Conservation (phyloP, 805 yeast species). For the Candida pini region DNA sequence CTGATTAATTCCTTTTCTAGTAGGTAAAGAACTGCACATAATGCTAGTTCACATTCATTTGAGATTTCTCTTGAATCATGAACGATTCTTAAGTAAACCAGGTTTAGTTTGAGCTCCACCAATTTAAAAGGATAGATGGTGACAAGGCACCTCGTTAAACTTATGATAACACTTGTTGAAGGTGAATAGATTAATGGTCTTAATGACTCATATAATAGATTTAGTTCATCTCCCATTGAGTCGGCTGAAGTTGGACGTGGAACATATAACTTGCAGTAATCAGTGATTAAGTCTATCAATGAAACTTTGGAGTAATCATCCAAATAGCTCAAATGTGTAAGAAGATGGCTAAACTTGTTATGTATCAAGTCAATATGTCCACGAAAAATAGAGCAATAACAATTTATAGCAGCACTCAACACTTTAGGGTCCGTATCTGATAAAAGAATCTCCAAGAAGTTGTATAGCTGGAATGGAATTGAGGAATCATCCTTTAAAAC, state of each 20-base stretch:
- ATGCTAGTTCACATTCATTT: constrained; percentile 6
- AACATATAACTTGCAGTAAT: constrained; percentile 59
- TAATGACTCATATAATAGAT: constrained; percentile 45
- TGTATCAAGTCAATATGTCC: constrained; percentile 64
- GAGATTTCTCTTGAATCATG: constrained; percentile 4
- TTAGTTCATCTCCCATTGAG: constrained; percentile 50
- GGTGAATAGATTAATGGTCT: constrained; percentile 42
- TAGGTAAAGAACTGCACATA: constrained; percentile 18
- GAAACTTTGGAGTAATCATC: constrained; percentile 70
- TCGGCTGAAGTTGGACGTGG: constrained; percentile 38
- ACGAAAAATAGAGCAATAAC: constrained; percentile 48
- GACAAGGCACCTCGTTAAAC: constrained; percentile 50
- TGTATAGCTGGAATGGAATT: constrained; percentile 45
- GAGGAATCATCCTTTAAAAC: constrained; percentile 26
- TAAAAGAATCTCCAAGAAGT: constrained; percentile 46
- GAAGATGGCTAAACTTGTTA: constrained; percentile 49
- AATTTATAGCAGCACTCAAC: constrained; percentile 59
- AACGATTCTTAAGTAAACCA: constrained; percentile 36
- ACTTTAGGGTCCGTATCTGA: constrained; percentile 66
- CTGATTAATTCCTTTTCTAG: constrained; percentile 31
- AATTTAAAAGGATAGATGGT: constrained; percentile 57
- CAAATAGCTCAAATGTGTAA: constrained; percentile 38
- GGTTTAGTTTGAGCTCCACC: constrained; percentile 42
- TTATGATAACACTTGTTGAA: constrained; percentile 56
- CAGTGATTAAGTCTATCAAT: constrained; percentile 56